Evolutionary conservation across 306 rosid genomes (phyloP).

Genomic region (Castanopsis chinensis): DNA sequence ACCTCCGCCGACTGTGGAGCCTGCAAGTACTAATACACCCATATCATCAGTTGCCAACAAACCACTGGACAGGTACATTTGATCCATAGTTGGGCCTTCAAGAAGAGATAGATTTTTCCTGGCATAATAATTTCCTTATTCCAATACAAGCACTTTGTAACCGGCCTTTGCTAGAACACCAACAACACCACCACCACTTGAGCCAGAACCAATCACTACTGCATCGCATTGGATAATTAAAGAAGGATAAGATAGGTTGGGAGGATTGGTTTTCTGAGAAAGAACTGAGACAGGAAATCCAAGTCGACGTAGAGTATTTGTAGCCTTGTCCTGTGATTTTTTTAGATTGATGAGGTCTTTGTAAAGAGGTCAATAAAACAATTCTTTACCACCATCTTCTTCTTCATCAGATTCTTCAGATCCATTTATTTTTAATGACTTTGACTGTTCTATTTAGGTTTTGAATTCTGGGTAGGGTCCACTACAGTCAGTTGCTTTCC

Average conservation of each 20-base stretch:
- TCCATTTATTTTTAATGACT: conserved; percentile 5
- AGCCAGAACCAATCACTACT: conserved; percentile 79
- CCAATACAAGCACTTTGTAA: conserved; percentile 69
- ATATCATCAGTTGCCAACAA: conserved; percentile 60
- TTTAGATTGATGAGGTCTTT: conserved; percentile 50
- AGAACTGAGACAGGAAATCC: conserved; percentile 47
- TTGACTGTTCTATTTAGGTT: conserved; percentile 24
- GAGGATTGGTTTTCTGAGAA: conserved; percentile 17
- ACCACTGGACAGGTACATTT: conserved; percentile 64
- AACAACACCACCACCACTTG: conserved; percentile 74
- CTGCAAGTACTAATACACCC: conserved; percentile 51
- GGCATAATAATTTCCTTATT: conserved; percentile 69
- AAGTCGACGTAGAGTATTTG: conserved; percentile 31
- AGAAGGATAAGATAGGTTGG: conserved; percentile 40
- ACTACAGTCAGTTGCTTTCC: conserved; percentile 70
- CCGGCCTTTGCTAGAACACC: conserved; percentile 76
- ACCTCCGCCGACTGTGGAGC: conserved; percentile 87
- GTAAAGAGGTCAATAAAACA: conserved; percentile 60
- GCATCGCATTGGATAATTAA: conserved; percentile 63
- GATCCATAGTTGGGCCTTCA: conserved; percentile 69
- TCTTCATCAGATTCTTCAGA: conserved; percentile 26
- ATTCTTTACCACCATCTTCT: conserved; percentile 21
- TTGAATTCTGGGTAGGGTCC: conserved; percentile 70
- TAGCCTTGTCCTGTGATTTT: conserved; percentile 36
- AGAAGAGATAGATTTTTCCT: conserved; percentile 78